A percentile compares a stretch with the other conserved stretches of the same genome.
Conservation (phyloP, 257 asterid species). For the Solanum gandarillasii region DNA sequence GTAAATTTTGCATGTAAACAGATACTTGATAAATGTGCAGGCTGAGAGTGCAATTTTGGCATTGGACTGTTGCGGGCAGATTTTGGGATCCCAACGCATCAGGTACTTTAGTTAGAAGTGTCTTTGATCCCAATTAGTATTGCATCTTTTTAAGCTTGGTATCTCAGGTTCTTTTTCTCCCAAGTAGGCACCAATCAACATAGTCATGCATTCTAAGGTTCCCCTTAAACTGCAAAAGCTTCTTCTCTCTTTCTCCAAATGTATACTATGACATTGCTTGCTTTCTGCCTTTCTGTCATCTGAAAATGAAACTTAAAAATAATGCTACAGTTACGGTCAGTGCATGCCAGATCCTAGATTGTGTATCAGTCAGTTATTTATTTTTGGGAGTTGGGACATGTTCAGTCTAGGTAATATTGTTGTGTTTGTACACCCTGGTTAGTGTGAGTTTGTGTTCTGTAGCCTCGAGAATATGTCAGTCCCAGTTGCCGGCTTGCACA, state of each 20-base stretch:
- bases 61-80: slow-evolving; percentile 77
- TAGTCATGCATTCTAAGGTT: background rate
- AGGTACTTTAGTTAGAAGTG: slow-evolving; percentile 31
- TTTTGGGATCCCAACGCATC: slow-evolving; percentile 73
- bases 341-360: background rate
- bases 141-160: background rate
- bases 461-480: background rate
- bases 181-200: background rate
- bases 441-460: background rate
- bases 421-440: background rate
- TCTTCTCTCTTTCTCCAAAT: background rate
- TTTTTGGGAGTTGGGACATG: background rate
- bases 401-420: background rate
- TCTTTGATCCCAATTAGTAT: background rate
- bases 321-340: background rate
- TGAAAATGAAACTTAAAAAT: background rate
- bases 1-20: background rate
- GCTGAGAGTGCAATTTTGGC: slow-evolving; percentile 91
- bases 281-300: background rate
- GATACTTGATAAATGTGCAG: slow-evolving; percentile 25
- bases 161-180: background rate
- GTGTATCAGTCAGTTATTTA: background rate
- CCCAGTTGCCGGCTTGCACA: background rate
- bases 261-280: background rate
- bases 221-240: background rate